These are phyloP conservation scores for Talaromyces wortmannii DNA, from an alignment of 495 filamentous ascomycete genomes.

Conservation along the genomic window DNA sequence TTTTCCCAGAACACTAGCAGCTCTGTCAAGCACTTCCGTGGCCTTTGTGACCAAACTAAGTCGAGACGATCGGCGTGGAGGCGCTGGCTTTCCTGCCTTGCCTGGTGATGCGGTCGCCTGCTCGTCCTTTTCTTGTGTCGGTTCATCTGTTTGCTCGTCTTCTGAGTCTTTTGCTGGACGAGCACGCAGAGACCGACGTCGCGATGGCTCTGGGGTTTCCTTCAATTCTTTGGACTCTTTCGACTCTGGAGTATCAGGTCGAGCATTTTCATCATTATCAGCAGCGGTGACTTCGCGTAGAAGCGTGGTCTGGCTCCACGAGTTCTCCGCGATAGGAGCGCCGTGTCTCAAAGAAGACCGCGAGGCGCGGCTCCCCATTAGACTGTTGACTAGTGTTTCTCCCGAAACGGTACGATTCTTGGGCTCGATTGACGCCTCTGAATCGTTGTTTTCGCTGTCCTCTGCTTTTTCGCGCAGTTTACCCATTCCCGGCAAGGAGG, in stretches of 20 bases:
- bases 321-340: slow-evolving; percentile 38
- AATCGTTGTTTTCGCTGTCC: slow-evolving; percentile 1
- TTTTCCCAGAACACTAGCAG: slow-evolving; percentile 47
- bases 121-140: slow-evolving; percentile 24
- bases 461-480: slow-evolving; percentile 10
- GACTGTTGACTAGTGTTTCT: slow-evolving; percentile 27
- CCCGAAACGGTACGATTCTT: slow-evolving; percentile 32
- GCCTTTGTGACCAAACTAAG: slow-evolving; percentile 36
- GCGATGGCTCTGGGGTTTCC: slow-evolving; percentile 32
- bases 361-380: slow-evolving; percentile 24
- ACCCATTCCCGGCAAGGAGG: slow-evolving; percentile 26
- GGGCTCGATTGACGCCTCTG: slow-evolving; percentile 3
- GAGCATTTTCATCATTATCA: slow-evolving; percentile 23
- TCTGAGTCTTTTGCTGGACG: slow-evolving; percentile 39
- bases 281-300: slow-evolving; percentile 15
- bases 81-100: slow-evolving; percentile 10
- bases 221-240: slow-evolving; percentile 31
- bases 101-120: slow-evolving; percentile 16
- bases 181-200: slow-evolving; percentile 39
- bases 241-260: slow-evolving; percentile 19
- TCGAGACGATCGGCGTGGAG: slow-evolving; percentile 31
- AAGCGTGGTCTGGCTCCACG: slow-evolving; percentile 26
- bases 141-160: slow-evolving; percentile 27
- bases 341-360: slow-evolving; percentile 33
- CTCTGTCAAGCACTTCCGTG: slow-evolving; percentile 33